Base-by-base conservation (phyloP, 257 asterid genomes). In the Marsdenia floribunda region DNA sequence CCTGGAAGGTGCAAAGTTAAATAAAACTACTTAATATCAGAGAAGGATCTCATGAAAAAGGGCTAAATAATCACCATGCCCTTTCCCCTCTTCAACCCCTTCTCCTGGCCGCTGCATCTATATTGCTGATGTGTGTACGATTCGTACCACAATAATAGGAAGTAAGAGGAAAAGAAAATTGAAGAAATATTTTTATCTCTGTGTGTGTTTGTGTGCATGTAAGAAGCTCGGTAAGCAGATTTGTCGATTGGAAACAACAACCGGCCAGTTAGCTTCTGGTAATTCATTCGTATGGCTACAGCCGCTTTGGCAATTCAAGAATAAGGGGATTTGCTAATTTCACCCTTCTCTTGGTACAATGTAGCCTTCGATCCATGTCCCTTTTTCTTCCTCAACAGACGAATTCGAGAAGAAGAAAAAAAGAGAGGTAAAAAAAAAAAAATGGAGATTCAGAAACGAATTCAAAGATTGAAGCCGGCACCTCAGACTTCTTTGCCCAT, bases 181-280 rank as follows among this genome's bases (percentile, higher is more conserved):
- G 26, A 55, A 55, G 12, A 55, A 21, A 55, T 21, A 55, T 55
- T 24, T 55, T 55, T 55, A 6, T 55, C 0, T 55, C 12, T 7
- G 49, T 38, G 42, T 38, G 4, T 37, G 3, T 6, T 42, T 6
- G 11, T 42, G 10, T 44, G 49, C 8, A 57, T 77, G 73, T 72
- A 54, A 24, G 69, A 77, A 72, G 73, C 74, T 72, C 81, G 54
- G 77, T 72, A 77, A 77, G 81, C 81, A 87, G 89, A 87, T 83
- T 49, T 73, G 80, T 83, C 86, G 83, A 87, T 46, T 71, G 26
- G 16, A 66, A 78, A 81, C 89, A 75, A 85, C 86, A 79, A 87
- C 86, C 91, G 85, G 91, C 89, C 89, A 87, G 91, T 80, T 52
- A 87, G 83, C 85, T 80, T 77, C 89, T 72, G 68, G 19, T 16